Base-by-base conservation (phyloP, 805 yeast species). In the Candida odintsovae region DNA sequence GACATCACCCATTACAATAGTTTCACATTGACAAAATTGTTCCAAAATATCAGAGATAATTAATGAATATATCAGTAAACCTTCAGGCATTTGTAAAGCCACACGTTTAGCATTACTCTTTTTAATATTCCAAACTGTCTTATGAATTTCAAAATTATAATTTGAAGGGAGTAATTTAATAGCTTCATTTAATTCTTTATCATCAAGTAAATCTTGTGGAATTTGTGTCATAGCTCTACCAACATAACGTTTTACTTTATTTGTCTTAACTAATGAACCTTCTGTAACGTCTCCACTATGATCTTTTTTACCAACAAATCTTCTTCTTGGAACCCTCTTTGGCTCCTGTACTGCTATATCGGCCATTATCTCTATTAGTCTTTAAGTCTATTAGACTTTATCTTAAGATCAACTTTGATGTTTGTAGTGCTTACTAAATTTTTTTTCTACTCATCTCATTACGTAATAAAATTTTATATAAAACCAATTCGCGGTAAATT, bases 41-140 rank as follows among this genome's bases (percentile, higher is more conserved):
- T 89, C 96, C 31, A 94, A 63, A 21, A 94, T 92, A 66, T 94
- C 99, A 4, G 96, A 77, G n/a, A 94, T 79, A 35, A 94, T 77
- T 50, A 95, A 73, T 0, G 97, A 83, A 62, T 90, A 94, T 1
- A 94, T 86, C 42, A 94, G 69, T 26, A 94, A 67, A 1, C 99
- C 99, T 66, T 94, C 99, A 2, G 99, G 99, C 96, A 94, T 87
- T 60, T 94, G 99, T 22, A 94, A 67, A 2, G 97, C 96, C 6
- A 95, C 96, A 50, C 96, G 71, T 53, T 77, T 85, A 15, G 96
- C 92, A 15, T 69, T 68, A 50, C 77, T 71, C 60, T 88, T 88
- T 39, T 77, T 74, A 35, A 94, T 84, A 60, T 92, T 92, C 96
- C 97, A 92, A 4, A 94, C 83, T 0, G 97, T 90, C 62, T 94